phyloP scores from a whole-genome alignment of 139 green algal genomes.

The Asterochloris erici region DNA sequence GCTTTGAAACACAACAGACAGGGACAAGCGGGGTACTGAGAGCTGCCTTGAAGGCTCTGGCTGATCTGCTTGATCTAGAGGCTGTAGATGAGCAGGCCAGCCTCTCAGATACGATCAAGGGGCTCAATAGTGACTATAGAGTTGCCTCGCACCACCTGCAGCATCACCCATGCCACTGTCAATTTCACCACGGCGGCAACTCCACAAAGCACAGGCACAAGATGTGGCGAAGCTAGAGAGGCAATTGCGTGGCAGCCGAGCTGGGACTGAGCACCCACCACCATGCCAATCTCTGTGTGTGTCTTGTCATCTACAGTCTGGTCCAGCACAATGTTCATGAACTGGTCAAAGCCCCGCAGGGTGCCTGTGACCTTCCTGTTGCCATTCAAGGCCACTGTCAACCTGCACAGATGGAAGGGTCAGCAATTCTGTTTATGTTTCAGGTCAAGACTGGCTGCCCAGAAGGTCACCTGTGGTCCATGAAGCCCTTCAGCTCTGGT shows the following conservation, averaged over 20 bases:
- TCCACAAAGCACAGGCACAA: not conserved
- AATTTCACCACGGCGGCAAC: not conserved
- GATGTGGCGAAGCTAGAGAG: not conserved
- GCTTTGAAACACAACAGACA: too few relatives aligned
- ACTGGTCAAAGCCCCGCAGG: constrained; percentile 97
- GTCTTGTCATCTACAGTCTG: constrained; percentile 86
- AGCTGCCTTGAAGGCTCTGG: too few relatives aligned
- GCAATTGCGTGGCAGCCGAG: not conserved
- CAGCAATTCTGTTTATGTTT: not conserved
- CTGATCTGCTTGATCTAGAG: too few relatives aligned
- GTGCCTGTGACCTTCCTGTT: constrained; percentile 93
- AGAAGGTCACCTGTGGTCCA: constrained; percentile 67
- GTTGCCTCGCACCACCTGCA: constrained; percentile 91
- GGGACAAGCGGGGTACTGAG: too few relatives aligned
- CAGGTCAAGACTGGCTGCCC: not conserved
- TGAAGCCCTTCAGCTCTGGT: constrained; percentile 90
- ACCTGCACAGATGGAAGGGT: constrained; percentile 2
- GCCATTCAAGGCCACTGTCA: constrained; percentile 84
- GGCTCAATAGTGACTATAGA: constrained; percentile 94
- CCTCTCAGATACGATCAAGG: constrained; percentile 64
- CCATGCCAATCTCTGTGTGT: constrained; percentile 95
- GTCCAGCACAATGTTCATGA: constrained; percentile 99
- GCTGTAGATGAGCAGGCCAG: too few relatives aligned
- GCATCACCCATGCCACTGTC: not conserved
- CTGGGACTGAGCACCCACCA: constrained; percentile 54